Base-by-base conservation (phyloP, 1,139 yeast genomes). In the Debaryomyces subglobosus region DNA sequence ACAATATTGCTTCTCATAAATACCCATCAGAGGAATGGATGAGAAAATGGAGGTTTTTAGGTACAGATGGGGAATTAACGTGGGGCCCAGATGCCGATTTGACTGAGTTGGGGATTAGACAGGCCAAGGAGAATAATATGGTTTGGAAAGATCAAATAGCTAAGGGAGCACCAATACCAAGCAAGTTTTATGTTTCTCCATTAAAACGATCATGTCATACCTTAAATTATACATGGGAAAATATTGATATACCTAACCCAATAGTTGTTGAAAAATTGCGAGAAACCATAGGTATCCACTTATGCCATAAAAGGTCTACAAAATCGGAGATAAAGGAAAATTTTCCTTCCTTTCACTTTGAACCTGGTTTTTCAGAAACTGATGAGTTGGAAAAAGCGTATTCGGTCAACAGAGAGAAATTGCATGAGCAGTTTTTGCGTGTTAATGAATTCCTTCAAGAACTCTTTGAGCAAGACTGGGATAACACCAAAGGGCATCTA, bases 21-120 rank as follows among this genome's bases (percentile, higher is more conserved):
- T 85, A 84, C 60, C 86, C 90, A 12, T 64, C 72, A 34, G 65
- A 73, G 12, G 79, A 65, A 20, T 86, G 92, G 92, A 74, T 79
- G 56, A 63, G 61, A 0, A 77, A 83, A 53, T 86, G 87, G 86
- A 72, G 86, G 20, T 72, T 70, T 50, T 53, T 78, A 39, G 77
- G 77, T 5, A 80, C 83, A 1, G 85, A 81, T 57, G 89, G 84
- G 4, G 78, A 74, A 39, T 62, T 81, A 15, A 68, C 64, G 2
- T 84, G 87, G 87, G 89, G 85, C 0, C 89, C 90, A 0, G 90
- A 85, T 62, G 85, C 90, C 2, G 72, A 72, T 46, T 70, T 87
- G 48, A 86, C 94, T 0, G 76, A 73, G 4, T 56, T 77, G 38
- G 95, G 95, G 3, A 61, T 61, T 18, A 47, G 61, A 43, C 77